Conservation (phyloP, 345 rosid genomes). For the Rubroshorea leprosula region DNA sequence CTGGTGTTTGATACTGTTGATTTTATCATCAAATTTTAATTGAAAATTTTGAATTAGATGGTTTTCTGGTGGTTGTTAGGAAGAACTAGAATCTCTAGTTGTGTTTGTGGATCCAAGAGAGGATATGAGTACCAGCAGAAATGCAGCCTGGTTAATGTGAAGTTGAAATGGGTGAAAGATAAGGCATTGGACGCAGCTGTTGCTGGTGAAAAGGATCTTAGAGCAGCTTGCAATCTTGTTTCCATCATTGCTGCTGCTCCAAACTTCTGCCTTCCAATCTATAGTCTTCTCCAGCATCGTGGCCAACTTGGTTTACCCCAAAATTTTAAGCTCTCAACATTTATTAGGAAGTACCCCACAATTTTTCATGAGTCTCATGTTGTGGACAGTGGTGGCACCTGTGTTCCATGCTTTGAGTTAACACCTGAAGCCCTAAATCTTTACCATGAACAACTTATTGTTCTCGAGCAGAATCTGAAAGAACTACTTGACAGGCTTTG, state of each 20-base stretch:
- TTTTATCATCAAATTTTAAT: no score
- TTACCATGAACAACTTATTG: constrained; percentile 30
- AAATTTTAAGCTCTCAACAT: constrained; percentile 59
- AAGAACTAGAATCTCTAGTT: constrained; percentile 13
- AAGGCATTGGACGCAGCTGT: constrained; percentile 54
- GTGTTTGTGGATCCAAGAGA: constrained; percentile 26
- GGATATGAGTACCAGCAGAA: constrained; percentile 47
- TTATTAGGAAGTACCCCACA: constrained; percentile 61
- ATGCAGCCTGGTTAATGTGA: constrained; percentile 57
- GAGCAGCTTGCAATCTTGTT: constrained; percentile 51
- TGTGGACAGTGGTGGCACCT: constrained; percentile 72
- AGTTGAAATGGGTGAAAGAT: constrained; percentile 86
- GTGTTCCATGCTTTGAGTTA: constrained; percentile 64
- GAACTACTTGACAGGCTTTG: constrained; percentile 48
- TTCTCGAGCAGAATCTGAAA: constrained; percentile 20
- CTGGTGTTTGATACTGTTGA: no score
- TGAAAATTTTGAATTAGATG: constrained; percentile 25
- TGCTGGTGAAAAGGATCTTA: constrained; percentile 49
- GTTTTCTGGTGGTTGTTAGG: constrained; percentile 25
- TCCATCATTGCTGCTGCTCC: constrained; percentile 47
- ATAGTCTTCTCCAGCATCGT: constrained; percentile 39
- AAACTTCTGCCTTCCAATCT: constrained; percentile 38
- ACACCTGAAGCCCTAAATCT: constrained; percentile 45
- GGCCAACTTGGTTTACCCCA: constrained; percentile 61
- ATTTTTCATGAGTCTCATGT: constrained; percentile 44